These are phyloP conservation scores for Vitis amurensis DNA, from an alignment of 164 flowering plant species.

Conservation along the genomic window DNA sequence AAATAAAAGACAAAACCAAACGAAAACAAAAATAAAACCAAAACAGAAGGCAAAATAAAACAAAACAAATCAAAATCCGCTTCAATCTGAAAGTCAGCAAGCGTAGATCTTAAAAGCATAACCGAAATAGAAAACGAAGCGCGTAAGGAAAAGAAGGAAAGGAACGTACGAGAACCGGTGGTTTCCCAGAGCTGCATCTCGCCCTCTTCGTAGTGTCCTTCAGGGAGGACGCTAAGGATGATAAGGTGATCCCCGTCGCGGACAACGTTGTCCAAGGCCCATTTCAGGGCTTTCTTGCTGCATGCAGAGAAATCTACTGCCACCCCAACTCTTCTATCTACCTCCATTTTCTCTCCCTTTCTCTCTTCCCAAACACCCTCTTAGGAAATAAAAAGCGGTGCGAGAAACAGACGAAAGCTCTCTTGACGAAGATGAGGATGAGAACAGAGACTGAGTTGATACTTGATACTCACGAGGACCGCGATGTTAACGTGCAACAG, in stretches of 20 bases:
- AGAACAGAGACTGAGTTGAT: background rate
- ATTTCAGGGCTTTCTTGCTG: constrained; percentile 71
- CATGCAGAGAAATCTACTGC: constrained; percentile 87
- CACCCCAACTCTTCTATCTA: constrained; percentile 69
- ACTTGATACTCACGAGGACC: too few relatives aligned
- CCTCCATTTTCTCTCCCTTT: constrained; percentile 35
- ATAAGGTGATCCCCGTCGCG: constrained; percentile 73
- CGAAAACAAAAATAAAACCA: too few relatives aligned
- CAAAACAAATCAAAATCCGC: too few relatives aligned
- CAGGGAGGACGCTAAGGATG: constrained; percentile 57
- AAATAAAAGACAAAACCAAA: too few relatives aligned
- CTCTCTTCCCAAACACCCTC: background rate
- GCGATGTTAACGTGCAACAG: too few relatives aligned
- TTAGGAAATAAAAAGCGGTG: too few relatives aligned
- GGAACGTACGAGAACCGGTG: constrained; percentile 86
- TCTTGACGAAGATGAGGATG: background rate
- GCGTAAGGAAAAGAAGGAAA: constrained; percentile 1
- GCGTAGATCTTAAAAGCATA: too few relatives aligned
- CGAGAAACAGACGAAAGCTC: background rate
- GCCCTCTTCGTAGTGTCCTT: constrained; percentile 57
- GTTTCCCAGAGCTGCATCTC: constrained; percentile 91
- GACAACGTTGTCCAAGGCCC: constrained; percentile 80
- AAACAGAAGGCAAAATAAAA: too few relatives aligned
- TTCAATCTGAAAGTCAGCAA: too few relatives aligned
- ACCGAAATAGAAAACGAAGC: background rate